Base-by-base conservation (phyloP, 2,329 filamentous ascomycete genomes). In the Pseudomassariella vexata region DNA sequence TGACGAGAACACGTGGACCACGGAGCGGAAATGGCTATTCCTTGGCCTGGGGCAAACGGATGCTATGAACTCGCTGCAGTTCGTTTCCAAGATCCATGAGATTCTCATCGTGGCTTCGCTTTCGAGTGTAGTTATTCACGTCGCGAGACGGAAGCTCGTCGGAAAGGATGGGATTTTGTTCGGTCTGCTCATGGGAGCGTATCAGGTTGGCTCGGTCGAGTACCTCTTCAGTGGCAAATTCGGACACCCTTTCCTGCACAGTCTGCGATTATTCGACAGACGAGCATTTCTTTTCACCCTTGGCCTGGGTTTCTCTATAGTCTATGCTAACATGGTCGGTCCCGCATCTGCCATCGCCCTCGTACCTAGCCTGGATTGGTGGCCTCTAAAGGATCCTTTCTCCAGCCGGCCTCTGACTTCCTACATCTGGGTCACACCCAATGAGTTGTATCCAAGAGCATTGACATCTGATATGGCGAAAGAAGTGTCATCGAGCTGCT, bases 141-240 rank as follows among this genome's bases (percentile, higher is more conserved):
- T 33, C 2, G 23, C 23, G 3, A 23, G 30, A 21, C 14, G 30
- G n/a, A 33, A 25, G 24, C 18, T 33, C 6, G 22, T 33, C 8
- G 30, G 23, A 5, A n/a, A 19, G 5, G 12, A 25, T 15, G 30
- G 30, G 3, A 25, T 33, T 5, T 24, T 24, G 10, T 33, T 33
- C 5, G 30, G 30, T 3, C 23, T 33, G n/a, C 16, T 33, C 9
- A 21, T 33, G 24, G 30, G 30, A 7, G 23, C 22, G 3, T 33
- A 33, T 2, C 24, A 25, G 3, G 23, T 33, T 11, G 30, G 30
- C 9, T 33, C 30, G 3, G 30, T 24, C 2, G 23, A 19, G 14
- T 33, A 25, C n/a, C n/a, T 33, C 3, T 33, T 33, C 30, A 27
- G 30, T 27, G 30, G 30, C 24, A 19, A 17, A 3, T 33, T 33